Evolutionary conservation across 2,329 filamentous ascomycete genomes (phyloP), one percentile per base, ranked within the genome.

Genomic region (Arthrinium phaeospermum): DNA sequence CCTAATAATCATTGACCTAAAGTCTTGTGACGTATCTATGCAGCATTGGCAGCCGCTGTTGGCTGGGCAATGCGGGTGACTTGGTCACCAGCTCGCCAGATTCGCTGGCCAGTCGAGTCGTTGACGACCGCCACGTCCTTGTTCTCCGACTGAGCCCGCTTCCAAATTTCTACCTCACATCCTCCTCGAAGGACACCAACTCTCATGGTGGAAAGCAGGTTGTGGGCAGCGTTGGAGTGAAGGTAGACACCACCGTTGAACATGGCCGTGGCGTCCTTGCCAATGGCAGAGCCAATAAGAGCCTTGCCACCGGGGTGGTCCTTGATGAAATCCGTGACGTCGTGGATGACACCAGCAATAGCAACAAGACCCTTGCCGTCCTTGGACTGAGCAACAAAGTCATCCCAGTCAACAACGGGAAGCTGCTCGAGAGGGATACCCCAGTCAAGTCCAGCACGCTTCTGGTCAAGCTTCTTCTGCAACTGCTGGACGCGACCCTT

Each of bases 81-180:
- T 83, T 95, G 93, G 78, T 90, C 87, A 69, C 92, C 93, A 75
- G 93, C 92, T 73, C 93, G 90, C 79, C 94, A 88, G 77, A 95
- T 92, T 70, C 91, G 88, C 80, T 92, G 88, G 71, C 93, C 93
- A 72, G 88, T 84, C 27, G 88, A 89, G 78, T 95, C 93, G 80
- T 92, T 92, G 78, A 92, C 87, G 75, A 90, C 88, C 73, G 89
- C 87, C 72, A 89, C 86, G 75, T 92, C 91, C 83, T 92, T 92
- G 84, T 90, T 91, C 80, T 92, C 90, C 77, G 87, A 86, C 80
- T 92, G 89, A 69, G 90, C 87, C 41, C 90, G 88, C 86, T 91
- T 91, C 90, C 90, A 92, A 81, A 92, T 91, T 83, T 92, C 90
- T 51, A 92, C 90, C 77, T 92, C 90, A 79, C 89, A 90, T 34